Conservation (phyloP, 169 alveolate genomes). For the Cryptosporidium tyzzeri region DNA sequence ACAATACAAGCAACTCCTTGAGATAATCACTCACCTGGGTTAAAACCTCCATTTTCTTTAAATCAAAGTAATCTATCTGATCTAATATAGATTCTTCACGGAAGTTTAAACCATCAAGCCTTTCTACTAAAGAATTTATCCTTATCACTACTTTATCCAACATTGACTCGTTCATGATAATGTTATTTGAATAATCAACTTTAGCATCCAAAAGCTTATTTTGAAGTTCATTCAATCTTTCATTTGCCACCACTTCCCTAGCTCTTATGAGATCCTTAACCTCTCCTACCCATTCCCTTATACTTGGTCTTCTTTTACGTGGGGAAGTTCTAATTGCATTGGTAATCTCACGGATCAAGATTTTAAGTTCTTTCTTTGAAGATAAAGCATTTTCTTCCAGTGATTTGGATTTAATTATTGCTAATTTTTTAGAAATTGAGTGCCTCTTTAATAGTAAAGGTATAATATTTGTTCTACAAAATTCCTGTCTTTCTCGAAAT, state of each 20-base stretch:
- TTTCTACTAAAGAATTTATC: constrained; percentile 7
- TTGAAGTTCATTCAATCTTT: constrained; percentile 5
- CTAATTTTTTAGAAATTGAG: not conserved
- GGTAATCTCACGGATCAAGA: constrained; percentile 9
- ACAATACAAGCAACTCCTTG: not conserved
- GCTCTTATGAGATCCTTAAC: constrained; percentile 2
- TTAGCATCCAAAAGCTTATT: constrained; percentile 18
- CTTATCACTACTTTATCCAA: constrained; percentile 3
- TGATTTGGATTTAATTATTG: not conserved
- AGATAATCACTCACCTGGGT: not conserved
- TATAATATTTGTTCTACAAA: constrained; percentile 20
- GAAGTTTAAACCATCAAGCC: constrained; percentile 21
- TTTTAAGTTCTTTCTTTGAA: constrained; percentile 21
- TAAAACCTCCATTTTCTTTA: constrained; percentile 10
- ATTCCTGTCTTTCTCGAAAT: constrained; percentile 64
- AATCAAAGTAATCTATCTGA: not conserved
- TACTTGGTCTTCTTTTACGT: constrained; percentile 16
- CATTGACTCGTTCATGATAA: constrained; percentile 1
- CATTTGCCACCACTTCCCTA: constrained; percentile 6
- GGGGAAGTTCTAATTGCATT: not conserved
- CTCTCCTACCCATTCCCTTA: constrained; percentile 28
- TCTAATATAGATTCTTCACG: constrained; percentile 33
- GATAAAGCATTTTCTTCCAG: not conserved
- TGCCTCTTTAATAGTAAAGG: constrained; percentile 24
- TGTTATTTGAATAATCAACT: constrained; percentile 6